Evolutionary conservation across 371 early-diverging fungal species (phyloP), one percentile per base, ranked within the genome.

Genomic region (Nematocida sp.): DNA sequence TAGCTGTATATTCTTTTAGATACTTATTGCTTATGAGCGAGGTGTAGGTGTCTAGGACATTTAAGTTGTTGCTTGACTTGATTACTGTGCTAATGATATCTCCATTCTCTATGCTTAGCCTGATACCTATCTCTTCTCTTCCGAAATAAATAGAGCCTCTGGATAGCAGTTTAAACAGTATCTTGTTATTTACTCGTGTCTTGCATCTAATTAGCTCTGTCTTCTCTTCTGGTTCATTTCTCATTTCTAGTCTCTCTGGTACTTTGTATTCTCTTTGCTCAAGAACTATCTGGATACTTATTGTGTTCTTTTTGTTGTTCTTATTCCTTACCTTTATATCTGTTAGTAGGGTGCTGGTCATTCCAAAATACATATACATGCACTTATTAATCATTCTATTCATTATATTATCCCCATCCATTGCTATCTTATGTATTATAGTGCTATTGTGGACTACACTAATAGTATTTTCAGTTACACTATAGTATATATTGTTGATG

Each of bases 311-410:
- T 45, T 70, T 70, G 1, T 61, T 61, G 0, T 41, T 37, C 34
- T 70, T 57, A 47, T 70, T 70, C 35, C 37, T 43, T 19, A 70
- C 34, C 1, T 51, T 45, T 11, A 70, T 57, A 7, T 61, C 74
- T 11, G 15, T 37, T 11, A 70, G 74, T 5, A 34, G 37, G 38
- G 51, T 41, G n/a, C 5, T 58, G 9, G 23, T 17, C 27, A 1
- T 29, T 13, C 37, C 49, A 32, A 70, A 57, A 32, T 49, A 57
- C 3, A 31, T 46, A 51, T 57, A n/a, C 9, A 17, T 9, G 43
- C 61, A 35, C 61, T 45, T 46, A 41, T 41, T n/a, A 9, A 9
- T 9, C 43, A 11, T 9, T 41, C 9, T 41, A 41, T 41, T 9
- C 43, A 11, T n/a, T 41, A 9, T 41, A 41, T 41, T n/a, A 11